Conservation (phyloP, 176 grass and related monocot genomes). For the maize (Zea mays) region DNA sequence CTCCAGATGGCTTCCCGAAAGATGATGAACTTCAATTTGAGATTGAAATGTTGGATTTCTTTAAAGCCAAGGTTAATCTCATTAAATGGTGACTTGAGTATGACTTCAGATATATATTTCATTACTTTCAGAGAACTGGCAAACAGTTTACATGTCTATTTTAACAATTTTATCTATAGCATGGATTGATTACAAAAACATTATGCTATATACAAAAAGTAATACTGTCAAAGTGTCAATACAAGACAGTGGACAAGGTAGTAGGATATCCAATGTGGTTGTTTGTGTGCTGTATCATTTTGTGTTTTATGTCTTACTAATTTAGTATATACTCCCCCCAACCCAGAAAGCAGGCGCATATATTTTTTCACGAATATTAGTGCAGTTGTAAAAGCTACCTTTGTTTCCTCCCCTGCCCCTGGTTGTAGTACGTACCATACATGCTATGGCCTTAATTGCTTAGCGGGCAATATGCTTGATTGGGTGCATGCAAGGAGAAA, state of each 20-base stretch:
- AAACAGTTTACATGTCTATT: slow-evolving; percentile 1
- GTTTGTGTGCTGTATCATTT: neutral
- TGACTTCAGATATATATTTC: slow-evolving; percentile 8
- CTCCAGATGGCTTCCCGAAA: slow-evolving; percentile 77
- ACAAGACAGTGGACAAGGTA: slow-evolving; percentile 17
- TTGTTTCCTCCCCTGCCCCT: too few relatives aligned
- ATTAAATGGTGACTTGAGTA: slow-evolving; percentile 19
- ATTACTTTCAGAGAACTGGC: slow-evolving; percentile 12
- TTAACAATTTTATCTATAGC: slow-evolving; percentile 11
- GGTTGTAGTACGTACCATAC: too few relatives aligned
- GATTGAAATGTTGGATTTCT: slow-evolving; percentile 91
- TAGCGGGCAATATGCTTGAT: too few relatives aligned
- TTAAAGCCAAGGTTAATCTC: slow-evolving; percentile 79
- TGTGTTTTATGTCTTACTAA: neutral
- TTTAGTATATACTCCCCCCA: neutral
- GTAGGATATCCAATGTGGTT: neutral
- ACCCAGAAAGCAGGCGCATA: too few relatives aligned
- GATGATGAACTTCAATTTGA: slow-evolving; percentile 96
- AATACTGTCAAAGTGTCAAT: neutral
- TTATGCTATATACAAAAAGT: slow-evolving; percentile 7
- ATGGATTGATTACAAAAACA: slow-evolving; percentile 10
- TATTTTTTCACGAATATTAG: too few relatives aligned
- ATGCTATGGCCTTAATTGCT: too few relatives aligned
- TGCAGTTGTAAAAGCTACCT: too few relatives aligned
- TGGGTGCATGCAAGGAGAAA: too few relatives aligned